Conservation (phyloP, 805 yeast genomes). For the Cyberlindnera petersonii region DNA sequence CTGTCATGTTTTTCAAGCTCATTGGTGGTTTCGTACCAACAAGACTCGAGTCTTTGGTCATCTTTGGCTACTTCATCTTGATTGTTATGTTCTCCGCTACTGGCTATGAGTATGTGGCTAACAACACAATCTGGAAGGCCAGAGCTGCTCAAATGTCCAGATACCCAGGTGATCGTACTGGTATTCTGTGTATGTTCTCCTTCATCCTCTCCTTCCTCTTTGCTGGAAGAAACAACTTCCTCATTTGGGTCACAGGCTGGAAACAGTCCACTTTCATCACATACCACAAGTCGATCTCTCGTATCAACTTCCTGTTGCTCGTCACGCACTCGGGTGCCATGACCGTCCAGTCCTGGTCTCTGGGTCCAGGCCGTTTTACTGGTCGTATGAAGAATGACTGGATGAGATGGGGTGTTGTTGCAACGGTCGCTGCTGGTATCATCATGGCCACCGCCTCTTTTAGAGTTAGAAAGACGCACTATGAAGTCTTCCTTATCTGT, state of each 20-base stretch:
- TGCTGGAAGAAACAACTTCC: conserved; percentile 70
- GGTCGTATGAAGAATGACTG: conserved; percentile 14
- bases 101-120: conserved; percentile 17
- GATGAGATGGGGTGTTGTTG: conserved; percentile 24
- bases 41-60: conserved; percentile 28
- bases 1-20: conserved; percentile 11
- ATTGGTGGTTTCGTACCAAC: conserved; percentile 26
- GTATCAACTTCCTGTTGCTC: conserved; percentile 34
- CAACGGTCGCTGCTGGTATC: conserved; percentile 10
- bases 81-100: conserved; percentile 16
- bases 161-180: conserved; percentile 28
- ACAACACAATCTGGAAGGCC: conserved; percentile 21
- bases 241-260: conserved; percentile 62
- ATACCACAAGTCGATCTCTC: conserved; percentile 63
- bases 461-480: conserved; percentile 47
- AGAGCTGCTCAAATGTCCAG: conserved; percentile 21
- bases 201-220: conserved; percentile 56
- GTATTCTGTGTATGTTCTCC: conserved; percentile 28
- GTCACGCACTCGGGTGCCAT: conserved; percentile 23
- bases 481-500: conserved; percentile 55
- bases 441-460: conserved; percentile 27
- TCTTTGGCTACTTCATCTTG: conserved; percentile 32
- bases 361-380: conserved; percentile 10
- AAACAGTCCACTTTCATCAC: conserved; percentile 57
- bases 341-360: conserved; percentile 19